phyloP scores from a whole-genome alignment of 192 early-diverging fungal species.

The Entomortierella parvispora region DNA sequence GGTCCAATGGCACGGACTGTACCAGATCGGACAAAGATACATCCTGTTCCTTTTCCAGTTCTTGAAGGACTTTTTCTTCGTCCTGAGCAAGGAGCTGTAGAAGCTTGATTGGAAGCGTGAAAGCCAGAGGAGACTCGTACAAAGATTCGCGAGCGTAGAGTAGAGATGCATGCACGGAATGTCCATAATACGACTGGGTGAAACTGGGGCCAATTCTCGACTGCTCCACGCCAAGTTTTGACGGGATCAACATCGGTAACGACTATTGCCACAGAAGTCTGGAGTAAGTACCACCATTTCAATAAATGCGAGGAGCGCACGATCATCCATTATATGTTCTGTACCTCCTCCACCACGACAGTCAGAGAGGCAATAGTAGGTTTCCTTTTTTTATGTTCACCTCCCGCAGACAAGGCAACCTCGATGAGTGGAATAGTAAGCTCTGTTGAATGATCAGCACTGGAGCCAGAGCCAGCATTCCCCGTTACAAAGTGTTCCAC shows the following conservation, averaged over 20 bases:
- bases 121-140: constrained; percentile 43
- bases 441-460: background rate
- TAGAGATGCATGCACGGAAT: constrained; percentile 24
- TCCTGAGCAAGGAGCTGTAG: constrained; percentile 35
- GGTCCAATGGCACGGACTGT: constrained; percentile 40
- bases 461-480: background rate
- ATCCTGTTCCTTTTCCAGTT: constrained; percentile 29
- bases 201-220: constrained; percentile 27
- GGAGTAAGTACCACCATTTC: background rate
- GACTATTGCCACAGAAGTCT: background rate
- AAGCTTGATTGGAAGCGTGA: constrained; percentile 31
- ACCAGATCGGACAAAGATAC: constrained; percentile 37
- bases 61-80: constrained; percentile 29
- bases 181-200: constrained; percentile 37
- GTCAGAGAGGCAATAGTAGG: constrained; percentile 22
- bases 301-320: background rate
- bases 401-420: constrained; percentile 4
- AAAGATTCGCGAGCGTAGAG: constrained; percentile 38
- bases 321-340: background rate
- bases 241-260: constrained; percentile 9
- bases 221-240: constrained; percentile 15
- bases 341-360: constrained; percentile 39
- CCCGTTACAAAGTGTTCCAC: constrained; percentile 26
- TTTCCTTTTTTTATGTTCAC: constrained; percentile 26
- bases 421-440: constrained; percentile 22